Conservation (phyloP, 1,139 yeast genomes). For the Candida neerlandica region DNA sequence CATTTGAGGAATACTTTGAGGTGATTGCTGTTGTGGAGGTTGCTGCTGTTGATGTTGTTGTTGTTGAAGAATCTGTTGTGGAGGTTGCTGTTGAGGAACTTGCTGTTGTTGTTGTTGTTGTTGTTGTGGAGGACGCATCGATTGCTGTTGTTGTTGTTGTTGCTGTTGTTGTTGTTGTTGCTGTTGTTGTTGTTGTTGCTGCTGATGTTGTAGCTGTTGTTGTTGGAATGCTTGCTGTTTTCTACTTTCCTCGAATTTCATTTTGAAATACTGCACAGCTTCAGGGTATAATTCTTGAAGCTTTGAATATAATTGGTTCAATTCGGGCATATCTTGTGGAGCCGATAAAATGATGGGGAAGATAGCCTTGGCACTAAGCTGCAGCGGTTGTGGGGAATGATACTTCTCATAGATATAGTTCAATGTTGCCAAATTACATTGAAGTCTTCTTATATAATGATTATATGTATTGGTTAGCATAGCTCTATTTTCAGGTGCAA, state of each 20-base stretch:
- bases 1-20: constrained; percentile 4
- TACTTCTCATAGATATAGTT: constrained; percentile 56
- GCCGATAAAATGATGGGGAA: constrained; percentile 57
- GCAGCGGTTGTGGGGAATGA: constrained; percentile 30
- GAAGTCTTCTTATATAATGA: constrained; percentile 54
- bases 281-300: constrained; percentile 59
- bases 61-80: constrained; percentile 10
- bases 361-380: constrained; percentile 30
- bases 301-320: constrained; percentile 46
- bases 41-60: constrained; percentile 16
- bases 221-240: constrained; percentile 22
- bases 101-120: constrained; percentile 13
- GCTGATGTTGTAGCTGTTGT: constrained; percentile 13
- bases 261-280: constrained; percentile 51
- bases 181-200: constrained; percentile 11
- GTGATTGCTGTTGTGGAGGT: constrained; percentile 8
- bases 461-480: constrained; percentile 49
- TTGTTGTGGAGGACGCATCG: constrained; percentile 13
- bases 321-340: constrained; percentile 59
- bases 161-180: constrained; percentile 14
- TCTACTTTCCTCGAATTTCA: constrained; percentile 48
- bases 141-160: constrained; percentile 15
- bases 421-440: constrained; percentile 55
- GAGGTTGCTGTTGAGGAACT: constrained; percentile 7
- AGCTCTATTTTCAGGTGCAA: constrained; percentile 40